These are phyloP conservation scores for Aspergillus bombycis DNA, from an alignment of 2,329 filamentous ascomycete genomes.

Conservation along the genomic window DNA sequence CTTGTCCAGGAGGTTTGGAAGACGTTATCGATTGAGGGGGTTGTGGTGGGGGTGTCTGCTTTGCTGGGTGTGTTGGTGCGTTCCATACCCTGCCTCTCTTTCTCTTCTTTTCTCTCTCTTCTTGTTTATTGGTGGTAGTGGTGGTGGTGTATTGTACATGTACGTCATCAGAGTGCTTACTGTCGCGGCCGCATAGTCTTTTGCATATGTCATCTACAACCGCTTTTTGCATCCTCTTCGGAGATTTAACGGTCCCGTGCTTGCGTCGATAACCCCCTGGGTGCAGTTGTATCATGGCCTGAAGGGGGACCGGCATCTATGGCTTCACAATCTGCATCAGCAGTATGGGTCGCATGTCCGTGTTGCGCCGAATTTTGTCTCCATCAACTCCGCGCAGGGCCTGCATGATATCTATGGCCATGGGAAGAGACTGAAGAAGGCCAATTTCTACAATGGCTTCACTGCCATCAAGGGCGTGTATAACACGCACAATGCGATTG, in stretches of 20 bases:
- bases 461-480: slow-evolving; percentile 65
- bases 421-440: slow-evolving; percentile 55
- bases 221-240: slow-evolving; percentile 40
- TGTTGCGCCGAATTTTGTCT: slow-evolving; percentile 75
- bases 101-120: background rate
- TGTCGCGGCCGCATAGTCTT: background rate
- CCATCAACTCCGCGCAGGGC: slow-evolving; percentile 72
- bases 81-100: background rate
- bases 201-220: slow-evolving; percentile 35
- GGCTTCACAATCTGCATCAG: slow-evolving; percentile 71
- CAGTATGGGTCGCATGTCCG: slow-evolving; percentile 72
- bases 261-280: slow-evolving; percentile 42
- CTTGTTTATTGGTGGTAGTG: background rate
- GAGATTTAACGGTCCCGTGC: slow-evolving; percentile 35
- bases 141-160: background rate
- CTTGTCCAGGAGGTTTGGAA: slow-evolving; percentile 12
- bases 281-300: slow-evolving; percentile 74
- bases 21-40: background rate
- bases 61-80: slow-evolving; percentile 9
- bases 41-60: background rate
- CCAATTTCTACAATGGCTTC: slow-evolving; percentile 74
- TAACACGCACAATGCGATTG: slow-evolving; percentile 73
- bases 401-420: slow-evolving; percentile 46
- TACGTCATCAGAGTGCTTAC: slow-evolving; percentile 8
- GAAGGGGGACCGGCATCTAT: slow-evolving; percentile 73